These are phyloP conservation scores for Ceratobasidium sp. DNA, from an alignment of 1,284 basidiomycete species.

Conservation along the genomic window DNA sequence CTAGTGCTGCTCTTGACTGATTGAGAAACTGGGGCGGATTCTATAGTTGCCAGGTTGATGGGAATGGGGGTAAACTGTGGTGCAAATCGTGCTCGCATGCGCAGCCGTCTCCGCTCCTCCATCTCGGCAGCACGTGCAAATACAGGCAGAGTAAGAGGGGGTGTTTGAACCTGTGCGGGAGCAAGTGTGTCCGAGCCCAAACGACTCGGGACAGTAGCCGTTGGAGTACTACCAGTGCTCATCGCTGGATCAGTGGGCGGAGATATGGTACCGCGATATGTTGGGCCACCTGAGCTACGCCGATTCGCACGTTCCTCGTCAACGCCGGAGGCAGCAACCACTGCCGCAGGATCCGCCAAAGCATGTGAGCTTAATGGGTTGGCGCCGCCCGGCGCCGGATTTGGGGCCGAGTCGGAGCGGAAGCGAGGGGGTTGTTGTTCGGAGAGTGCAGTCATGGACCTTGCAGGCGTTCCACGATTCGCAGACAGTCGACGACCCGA, in stretches of 20 bases:
- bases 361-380: conserved; percentile 42
- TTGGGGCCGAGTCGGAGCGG: conserved; percentile 63
- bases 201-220: conserved; percentile 19
- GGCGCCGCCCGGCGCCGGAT: conserved; percentile 47
- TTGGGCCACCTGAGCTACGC: conserved; percentile 48
- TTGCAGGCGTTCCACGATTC: conserved; percentile 56
- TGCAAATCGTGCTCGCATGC: conserved; percentile 69
- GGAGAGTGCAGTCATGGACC: conserved; percentile 53
- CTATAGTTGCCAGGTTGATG: background rate
- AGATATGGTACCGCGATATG: conserved; percentile 14
- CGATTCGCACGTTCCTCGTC: conserved; percentile 35
- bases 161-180: conserved; percentile 23
- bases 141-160: conserved; percentile 45
- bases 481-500: conserved; percentile 66
- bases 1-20: conserved; percentile 40
- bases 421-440: conserved; percentile 46
- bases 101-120: conserved; percentile 73
- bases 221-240: conserved; percentile 42
- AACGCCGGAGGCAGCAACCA: background rate
- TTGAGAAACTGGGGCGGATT: conserved; percentile 63
- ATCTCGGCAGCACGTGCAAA: conserved; percentile 71
- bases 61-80: conserved; percentile 51
- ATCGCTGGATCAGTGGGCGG: conserved; percentile 11
- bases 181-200: conserved; percentile 33
- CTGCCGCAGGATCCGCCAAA: conserved; percentile 16